phyloP scores from a whole-genome alignment of 495 filamentous ascomycete genomes.

The Penicillium salamii region DNA sequence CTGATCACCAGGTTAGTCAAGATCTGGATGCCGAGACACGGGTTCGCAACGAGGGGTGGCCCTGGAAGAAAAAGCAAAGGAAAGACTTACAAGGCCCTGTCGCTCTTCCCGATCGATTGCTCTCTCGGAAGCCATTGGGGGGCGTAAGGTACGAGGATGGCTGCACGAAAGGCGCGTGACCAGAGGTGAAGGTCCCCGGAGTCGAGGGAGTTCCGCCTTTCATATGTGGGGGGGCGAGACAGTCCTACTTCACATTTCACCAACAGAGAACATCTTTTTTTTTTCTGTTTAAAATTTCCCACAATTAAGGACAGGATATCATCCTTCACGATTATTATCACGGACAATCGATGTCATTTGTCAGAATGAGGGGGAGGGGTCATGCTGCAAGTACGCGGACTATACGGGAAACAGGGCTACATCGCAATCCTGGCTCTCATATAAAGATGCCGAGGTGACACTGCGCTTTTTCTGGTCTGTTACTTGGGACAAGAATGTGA shows the following conservation, averaged over 20 bases:
- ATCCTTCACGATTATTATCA: neutral
- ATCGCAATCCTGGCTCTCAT: neutral
- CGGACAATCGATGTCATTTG: neutral
- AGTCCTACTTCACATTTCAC: too few relatives aligned
- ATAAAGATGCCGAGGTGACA: neutral
- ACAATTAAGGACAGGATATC: neutral
- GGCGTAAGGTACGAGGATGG: constrained; percentile 80
- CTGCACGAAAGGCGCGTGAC: constrained; percentile 65
- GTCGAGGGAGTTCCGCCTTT: constrained; percentile 29
- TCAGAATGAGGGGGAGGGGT: neutral
- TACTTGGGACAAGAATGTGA: too few relatives aligned
- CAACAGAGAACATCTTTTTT: too few relatives aligned
- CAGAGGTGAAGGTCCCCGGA: constrained; percentile 25
- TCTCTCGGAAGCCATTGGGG: constrained; percentile 59
- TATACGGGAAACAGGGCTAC: constrained; percentile 2
- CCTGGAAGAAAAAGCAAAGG: constrained; percentile 12
- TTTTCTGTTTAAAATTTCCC: neutral
- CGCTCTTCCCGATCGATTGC: constrained; percentile 86
- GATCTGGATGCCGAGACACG: constrained; percentile 25
- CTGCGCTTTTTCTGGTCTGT: too few relatives aligned
- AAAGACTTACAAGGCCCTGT: constrained; percentile 77
- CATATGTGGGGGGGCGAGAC: constrained; percentile 5
- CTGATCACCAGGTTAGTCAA: constrained; percentile 49
- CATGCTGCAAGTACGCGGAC: constrained; percentile 1
- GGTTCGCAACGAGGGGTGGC: neutral